Percentiles rank a stretch among this genome's conserved stretches.
Evolutionary conservation across 2,329 filamentous ascomycete species (phyloP).

Genomic region (Lachnellula suecica): DNA sequence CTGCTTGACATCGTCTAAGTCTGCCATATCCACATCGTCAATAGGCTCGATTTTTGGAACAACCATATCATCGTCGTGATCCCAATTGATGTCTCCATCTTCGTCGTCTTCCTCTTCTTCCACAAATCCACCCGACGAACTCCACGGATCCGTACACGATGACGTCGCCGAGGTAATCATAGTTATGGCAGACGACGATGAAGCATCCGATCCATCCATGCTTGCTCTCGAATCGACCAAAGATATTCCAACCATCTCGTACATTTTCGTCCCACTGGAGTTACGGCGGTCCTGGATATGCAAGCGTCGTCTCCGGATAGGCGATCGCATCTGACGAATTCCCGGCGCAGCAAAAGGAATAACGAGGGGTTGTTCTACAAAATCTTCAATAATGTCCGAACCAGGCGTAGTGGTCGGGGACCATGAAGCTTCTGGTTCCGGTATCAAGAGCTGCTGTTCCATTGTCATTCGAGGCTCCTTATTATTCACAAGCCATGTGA

Average conservation of each 20-base stretch:
- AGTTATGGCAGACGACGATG: slow-evolving; percentile 26
- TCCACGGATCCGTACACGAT: slow-evolving; percentile 29
- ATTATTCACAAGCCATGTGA: slow-evolving; percentile 4
- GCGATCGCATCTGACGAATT: slow-evolving; percentile 12
- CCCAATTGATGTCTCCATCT: slow-evolving; percentile 27
- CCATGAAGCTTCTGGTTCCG: slow-evolving; percentile 19
- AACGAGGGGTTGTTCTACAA: slow-evolving; percentile 14
- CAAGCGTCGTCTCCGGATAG: slow-evolving; percentile 18
- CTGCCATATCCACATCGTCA: slow-evolving; percentile 52
- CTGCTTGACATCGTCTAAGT: slow-evolving; percentile 49
- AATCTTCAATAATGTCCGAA: slow-evolving; percentile 26
- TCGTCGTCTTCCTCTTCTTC: slow-evolving; percentile 33
- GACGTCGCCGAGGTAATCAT: slow-evolving; percentile 29
- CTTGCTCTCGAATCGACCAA: slow-evolving; percentile 23
- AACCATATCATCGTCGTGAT: slow-evolving; percentile 39
- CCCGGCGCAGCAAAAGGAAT: slow-evolving; percentile 8
- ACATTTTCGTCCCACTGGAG: slow-evolving; percentile 8
- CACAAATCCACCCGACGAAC: slow-evolving; percentile 24
- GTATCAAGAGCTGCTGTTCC: slow-evolving; percentile 15
- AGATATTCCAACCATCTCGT: slow-evolving; percentile 21
- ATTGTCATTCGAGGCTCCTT: slow-evolving; percentile 13
- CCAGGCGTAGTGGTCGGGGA: slow-evolving; percentile 21
- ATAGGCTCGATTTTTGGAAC: slow-evolving; percentile 56
- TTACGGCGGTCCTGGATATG: slow-evolving; percentile 14
- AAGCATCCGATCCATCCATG: slow-evolving; percentile 29